phyloP scores from a whole-genome alignment of 2,329 filamentous ascomycete species.

The Sporothrix variecibatus region DNA sequence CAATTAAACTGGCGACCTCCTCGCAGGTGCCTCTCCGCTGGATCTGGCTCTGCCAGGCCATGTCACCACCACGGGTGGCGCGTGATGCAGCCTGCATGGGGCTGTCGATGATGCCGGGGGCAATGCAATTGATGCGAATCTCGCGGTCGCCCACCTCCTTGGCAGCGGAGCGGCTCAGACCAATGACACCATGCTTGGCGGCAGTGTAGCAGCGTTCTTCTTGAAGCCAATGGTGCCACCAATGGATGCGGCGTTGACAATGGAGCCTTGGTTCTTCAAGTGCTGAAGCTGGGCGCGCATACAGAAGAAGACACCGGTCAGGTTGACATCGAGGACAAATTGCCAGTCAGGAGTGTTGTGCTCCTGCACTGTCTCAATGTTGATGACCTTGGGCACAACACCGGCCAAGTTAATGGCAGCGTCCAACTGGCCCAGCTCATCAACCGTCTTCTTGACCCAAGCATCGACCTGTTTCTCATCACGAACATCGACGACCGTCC shows the following conservation, averaged over 20 bases:
- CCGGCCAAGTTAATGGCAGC: constrained; percentile 39
- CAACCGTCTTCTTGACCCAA: constrained; percentile 36
- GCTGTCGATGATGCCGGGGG: constrained; percentile 44
- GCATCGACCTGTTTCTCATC: constrained; percentile 33
- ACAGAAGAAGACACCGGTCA: constrained; percentile 21
- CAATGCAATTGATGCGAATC: constrained; percentile 44
- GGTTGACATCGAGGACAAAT: constrained; percentile 31
- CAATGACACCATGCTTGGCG: constrained; percentile 32
- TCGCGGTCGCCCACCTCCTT: constrained; percentile 21
- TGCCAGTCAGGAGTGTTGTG: constrained; percentile 31
- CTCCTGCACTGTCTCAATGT: constrained; percentile 27
- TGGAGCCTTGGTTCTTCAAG: constrained; percentile 45
- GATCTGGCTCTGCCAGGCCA: constrained; percentile 22
- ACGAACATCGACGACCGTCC: constrained; percentile 34
- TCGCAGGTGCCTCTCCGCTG: constrained; percentile 20
- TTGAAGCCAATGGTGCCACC: constrained; percentile 34
- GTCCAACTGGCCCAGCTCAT: constrained; percentile 35
- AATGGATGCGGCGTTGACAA: constrained; percentile 47
- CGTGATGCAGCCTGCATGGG: constrained; percentile 42
- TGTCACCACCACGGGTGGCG: constrained; percentile 14
- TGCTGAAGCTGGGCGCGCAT: constrained; percentile 28
- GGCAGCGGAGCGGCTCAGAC: constrained; percentile 29
- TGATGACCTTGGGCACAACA: constrained; percentile 32
- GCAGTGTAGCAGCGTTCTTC: constrained; percentile 33
- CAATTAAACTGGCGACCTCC: constrained; percentile 20